Evolutionary conservation across 495 filamentous ascomycete genomes (phyloP), one percentile per base, ranked within the genome.

Genomic region (Aspergillus panamensis): DNA sequence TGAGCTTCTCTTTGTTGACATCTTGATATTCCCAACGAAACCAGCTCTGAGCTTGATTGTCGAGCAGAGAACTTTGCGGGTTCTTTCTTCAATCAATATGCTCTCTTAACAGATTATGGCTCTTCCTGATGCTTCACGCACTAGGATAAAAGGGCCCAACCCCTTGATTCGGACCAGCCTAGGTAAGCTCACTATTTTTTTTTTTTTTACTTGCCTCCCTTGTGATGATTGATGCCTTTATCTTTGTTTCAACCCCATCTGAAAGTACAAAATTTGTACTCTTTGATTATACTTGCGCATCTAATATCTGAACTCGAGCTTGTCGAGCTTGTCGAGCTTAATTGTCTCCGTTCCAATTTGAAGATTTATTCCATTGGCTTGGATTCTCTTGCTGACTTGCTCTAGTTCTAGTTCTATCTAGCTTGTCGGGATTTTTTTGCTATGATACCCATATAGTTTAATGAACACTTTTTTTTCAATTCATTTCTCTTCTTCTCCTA

Each of bases 221-320:
- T 17, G 69, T 67, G 69, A 73, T 75, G 70, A 72, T 69, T 64
- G 66, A 64, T 73, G 70, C 67, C 57, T 69, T 61, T 59, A 64
- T 68, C 58, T 72, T 68, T 75, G 70, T 75, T 73, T 75, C 70
- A 75, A 75, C 70, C 72, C 67, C 72, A 75, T 75, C 66, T 73
- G 64, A 73, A 62, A 57, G 59, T 62, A 68, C 62, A 14, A 62
- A 31, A 62, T 42, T 50, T 50, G 63, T 68, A 61, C 58, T 63
- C 59, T 56, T 65, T 70, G 66, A 63, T 70, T 64, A 63, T 32
- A 63, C 47, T 29, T 58, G 55, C 53, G 66, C 66, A 65, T 62
- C 57, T 50, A 51, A 51, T 56, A 57, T 65, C 60, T 68, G 58
- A 57, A 51, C 62, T 56, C 48, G 43, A 65, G 52, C 59, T 40